These are phyloP conservation scores for Saccharomycopsis malanga DNA, from an alignment of 805 yeast genomes.

Conservation along the genomic window DNA sequence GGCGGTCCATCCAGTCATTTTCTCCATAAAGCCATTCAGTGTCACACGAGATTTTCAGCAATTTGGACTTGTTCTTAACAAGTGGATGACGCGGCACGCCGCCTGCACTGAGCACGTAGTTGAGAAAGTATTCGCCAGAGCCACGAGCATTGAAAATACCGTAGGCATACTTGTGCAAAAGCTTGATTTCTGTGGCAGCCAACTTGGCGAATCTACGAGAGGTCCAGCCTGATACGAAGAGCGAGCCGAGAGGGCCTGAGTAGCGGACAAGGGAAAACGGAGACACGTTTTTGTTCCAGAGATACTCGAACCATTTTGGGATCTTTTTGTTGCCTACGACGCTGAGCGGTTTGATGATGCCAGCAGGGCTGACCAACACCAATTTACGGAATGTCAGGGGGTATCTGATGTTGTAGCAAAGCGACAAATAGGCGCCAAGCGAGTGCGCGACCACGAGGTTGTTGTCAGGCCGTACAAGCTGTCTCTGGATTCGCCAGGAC, in stretches of 20 bases:
- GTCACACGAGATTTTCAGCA: constrained; percentile 43
- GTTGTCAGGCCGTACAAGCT: constrained; percentile 34
- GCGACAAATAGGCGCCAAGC: constrained; percentile 81
- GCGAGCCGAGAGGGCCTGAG: constrained; percentile 78
- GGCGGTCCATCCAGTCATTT: constrained; percentile 58
- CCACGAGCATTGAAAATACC: constrained; percentile 81
- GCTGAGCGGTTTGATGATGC: constrained; percentile 48
- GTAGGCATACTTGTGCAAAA: constrained; percentile 74
- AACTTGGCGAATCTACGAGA: constrained; percentile 67
- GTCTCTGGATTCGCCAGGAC: constrained; percentile 51
- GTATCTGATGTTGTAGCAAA: constrained; percentile 53
- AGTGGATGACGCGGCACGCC: constrained; percentile 82
- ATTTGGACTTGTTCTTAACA: constrained; percentile 35
- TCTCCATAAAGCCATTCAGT: constrained; percentile 84
- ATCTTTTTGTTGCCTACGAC: constrained; percentile 37
- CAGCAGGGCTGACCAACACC: constrained; percentile 87
- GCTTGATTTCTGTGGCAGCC: constrained; percentile 35
- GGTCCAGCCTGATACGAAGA: constrained; percentile 85
- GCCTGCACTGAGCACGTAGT: constrained; percentile 81
- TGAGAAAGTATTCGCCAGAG: constrained; percentile 88
- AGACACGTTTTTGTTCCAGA: constrained; percentile 84
- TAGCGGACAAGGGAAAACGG: constrained; percentile 78
- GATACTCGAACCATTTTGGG: constrained; percentile 68
- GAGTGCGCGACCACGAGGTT: constrained; percentile 77
- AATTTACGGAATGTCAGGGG: constrained; percentile 60